These are phyloP conservation scores for Petunia secreta DNA, from an alignment of 257 asterid genomes.

Conservation along the genomic window DNA sequence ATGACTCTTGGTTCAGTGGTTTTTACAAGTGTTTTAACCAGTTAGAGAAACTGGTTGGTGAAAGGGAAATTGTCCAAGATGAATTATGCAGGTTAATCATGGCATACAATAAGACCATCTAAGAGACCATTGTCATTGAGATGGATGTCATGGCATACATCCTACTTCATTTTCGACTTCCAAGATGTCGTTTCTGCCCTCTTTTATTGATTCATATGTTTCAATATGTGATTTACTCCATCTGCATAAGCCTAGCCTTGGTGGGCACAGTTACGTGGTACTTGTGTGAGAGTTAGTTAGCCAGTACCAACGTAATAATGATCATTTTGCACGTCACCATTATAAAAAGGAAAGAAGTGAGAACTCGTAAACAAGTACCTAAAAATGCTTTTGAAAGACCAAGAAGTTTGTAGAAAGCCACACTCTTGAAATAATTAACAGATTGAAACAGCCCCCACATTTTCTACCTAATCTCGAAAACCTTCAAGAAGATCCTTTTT, in stretches of 20 bases:
- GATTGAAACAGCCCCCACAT: not conserved
- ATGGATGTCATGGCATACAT: slow-evolving; percentile 16
- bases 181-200: not conserved
- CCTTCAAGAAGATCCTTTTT: not conserved
- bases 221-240: no score
- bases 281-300: no score
- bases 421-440: not conserved
- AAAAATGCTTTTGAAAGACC: not conserved
- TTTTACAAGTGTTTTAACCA: not conserved
- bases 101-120: slow-evolving; percentile 7
- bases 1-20: slow-evolving; percentile 2
- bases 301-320: no score
- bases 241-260: no score
- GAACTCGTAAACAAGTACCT: not conserved
- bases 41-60: slow-evolving; percentile 15
- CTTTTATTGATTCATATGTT: not conserved
- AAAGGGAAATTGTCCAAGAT: slow-evolving; percentile 2
- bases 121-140: slow-evolving; percentile 29
- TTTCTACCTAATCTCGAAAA: not conserved
- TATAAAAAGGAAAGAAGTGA: not conserved
- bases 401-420: not conserved
- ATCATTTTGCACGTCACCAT: no score
- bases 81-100: slow-evolving; percentile 15
- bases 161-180: not conserved
- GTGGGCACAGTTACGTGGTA: no score